A percentile compares a stretch with the other conserved stretches of the same genome.
phyloP scores from a whole-genome alignment of 441 rosid species.

The Codiaeum variegatum region DNA sequence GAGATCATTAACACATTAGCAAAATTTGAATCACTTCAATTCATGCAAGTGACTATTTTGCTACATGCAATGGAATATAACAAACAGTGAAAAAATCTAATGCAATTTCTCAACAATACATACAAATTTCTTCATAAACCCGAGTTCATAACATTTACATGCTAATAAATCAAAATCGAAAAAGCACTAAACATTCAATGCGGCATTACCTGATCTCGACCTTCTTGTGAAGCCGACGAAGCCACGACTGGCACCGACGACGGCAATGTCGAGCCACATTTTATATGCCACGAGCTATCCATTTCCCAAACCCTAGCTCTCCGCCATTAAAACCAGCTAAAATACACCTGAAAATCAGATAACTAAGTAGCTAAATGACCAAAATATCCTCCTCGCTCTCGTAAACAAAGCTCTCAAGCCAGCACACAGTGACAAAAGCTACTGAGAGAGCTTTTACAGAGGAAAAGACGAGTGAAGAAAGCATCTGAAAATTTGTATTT shows the following conservation, averaged over 20 bases:
- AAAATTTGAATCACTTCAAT: not conserved
- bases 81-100: not conserved
- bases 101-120: not conserved
- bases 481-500: conserved; percentile 21
- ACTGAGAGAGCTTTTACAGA: conserved; percentile 1
- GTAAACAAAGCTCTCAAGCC: not conserved
- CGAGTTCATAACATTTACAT: not conserved
- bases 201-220: conserved; percentile 31
- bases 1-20: not conserved
- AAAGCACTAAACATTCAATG: not conserved
- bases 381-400: not conserved
- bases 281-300: conserved; percentile 40
- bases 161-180: not conserved
- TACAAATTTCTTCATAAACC: not conserved
- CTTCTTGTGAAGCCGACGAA: conserved; percentile 33
- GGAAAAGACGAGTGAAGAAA: conserved; percentile 2
- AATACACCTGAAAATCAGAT: not conserved
- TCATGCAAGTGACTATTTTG: not conserved
- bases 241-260: conserved; percentile 25
- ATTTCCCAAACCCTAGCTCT: conserved; percentile 29
- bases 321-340: conserved; percentile 21
- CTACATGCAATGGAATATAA: not conserved
- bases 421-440: not conserved
- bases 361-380: not conserved
- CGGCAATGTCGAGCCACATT: conserved; percentile 34